A percentile compares a stretch with the other conserved stretches of the same genome.
Conservation (phyloP, 441 rosid genomes). For the Manihot esculenta region DNA sequence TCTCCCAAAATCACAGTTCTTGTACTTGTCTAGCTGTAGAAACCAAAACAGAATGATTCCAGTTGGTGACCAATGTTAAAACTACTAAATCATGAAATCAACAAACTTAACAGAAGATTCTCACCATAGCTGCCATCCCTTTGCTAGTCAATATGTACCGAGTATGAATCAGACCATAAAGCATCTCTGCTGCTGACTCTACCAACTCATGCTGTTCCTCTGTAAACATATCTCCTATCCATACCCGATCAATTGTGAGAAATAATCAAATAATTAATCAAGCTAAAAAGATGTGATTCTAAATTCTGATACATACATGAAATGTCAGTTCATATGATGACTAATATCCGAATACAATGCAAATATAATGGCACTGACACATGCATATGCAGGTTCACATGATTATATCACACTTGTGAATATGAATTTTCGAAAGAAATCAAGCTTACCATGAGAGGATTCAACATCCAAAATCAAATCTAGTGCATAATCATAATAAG, state of each 20-base stretch:
- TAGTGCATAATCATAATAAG: slow-evolving; percentile 87
- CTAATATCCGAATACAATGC: neutral
- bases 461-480: slow-evolving; percentile 89
- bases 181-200: slow-evolving; percentile 98
- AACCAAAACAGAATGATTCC: slow-evolving; percentile 18
- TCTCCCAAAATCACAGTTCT: slow-evolving; percentile 89
- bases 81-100: neutral
- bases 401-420: slow-evolving; percentile 2
- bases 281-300: neutral
- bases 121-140: slow-evolving; percentile 96
- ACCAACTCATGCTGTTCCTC: slow-evolving; percentile 95
- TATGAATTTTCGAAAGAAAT: neutral
- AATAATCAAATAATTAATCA: slow-evolving; percentile 14
- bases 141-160: slow-evolving; percentile 89
- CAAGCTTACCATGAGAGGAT: slow-evolving; percentile 76
- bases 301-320: neutral
- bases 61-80: slow-evolving; percentile 3
- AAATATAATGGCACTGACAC: neutral
- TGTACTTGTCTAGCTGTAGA: slow-evolving; percentile 83
- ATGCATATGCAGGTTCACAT: neutral
- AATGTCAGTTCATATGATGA: neutral
- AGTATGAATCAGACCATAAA: slow-evolving; percentile 89
- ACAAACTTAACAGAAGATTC: slow-evolving; percentile 7
- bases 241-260: slow-evolving; percentile 37
- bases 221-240: slow-evolving; percentile 87